phyloP scores from a whole-genome alignment of 305 asterid species.

The Salvia sclarea region DNA sequence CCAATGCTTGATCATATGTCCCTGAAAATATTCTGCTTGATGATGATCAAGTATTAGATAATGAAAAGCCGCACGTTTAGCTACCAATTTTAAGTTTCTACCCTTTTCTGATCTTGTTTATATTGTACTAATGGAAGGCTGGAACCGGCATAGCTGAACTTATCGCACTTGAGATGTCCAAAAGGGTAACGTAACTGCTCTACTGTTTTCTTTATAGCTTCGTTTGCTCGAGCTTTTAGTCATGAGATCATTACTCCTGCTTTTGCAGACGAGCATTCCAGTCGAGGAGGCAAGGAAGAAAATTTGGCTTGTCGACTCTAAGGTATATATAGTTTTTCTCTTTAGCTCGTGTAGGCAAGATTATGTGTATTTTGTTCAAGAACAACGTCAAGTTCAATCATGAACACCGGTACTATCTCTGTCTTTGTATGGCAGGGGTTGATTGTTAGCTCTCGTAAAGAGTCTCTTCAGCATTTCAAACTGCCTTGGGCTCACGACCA shows the following conservation, averaged over 20 bases:
- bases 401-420: constrained; percentile 13
- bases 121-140: constrained; percentile 60
- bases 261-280: constrained; percentile 54
- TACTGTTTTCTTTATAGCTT: constrained; percentile 19
- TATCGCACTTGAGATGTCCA: constrained; percentile 86
- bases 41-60: not conserved
- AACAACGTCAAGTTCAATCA: constrained; percentile 3
- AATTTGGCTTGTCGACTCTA: constrained; percentile 97
- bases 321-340: constrained; percentile 49
- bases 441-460: constrained; percentile 75
- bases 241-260: constrained; percentile 28
- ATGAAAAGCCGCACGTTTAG: not conserved
- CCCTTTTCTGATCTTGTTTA: constrained; percentile 22
- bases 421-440: constrained; percentile 57
- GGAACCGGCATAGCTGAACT: constrained; percentile 99
- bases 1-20: not conserved
- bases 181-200: constrained; percentile 49
- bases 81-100: not conserved
- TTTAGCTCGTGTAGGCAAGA: constrained; percentile 6
- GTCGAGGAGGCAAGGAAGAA: constrained; percentile 82
- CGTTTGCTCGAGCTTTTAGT: constrained; percentile 3
- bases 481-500: constrained; percentile 95
- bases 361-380: not conserved
- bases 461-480: constrained; percentile 94
- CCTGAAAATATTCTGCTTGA: not conserved